A percentile compares a stretch with the other conserved stretches of the same genome.
Evolutionary conservation across 2,329 filamentous ascomycete genomes (phyloP).

Genomic region (Mycosphaerella sp.): DNA sequence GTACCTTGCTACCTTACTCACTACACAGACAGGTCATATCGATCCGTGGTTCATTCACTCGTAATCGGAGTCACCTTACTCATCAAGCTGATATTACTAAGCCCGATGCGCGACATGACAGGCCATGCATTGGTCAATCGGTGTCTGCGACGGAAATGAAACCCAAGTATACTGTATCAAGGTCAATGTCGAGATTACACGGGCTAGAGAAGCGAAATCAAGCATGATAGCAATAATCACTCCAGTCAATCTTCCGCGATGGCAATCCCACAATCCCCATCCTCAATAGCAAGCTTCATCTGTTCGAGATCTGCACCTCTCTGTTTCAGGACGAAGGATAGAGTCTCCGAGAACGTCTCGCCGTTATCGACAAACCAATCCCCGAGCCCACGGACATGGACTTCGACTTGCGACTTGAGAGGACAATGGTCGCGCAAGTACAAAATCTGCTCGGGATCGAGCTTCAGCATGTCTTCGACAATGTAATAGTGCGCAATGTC

Average conservation of each 20-base stretch:
- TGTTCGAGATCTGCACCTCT: constrained; percentile 48
- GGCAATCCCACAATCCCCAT: constrained; percentile 64
- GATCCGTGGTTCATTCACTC: too few species aligned
- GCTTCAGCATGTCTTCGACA: constrained; percentile 59
- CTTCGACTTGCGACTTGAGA: constrained; percentile 53
- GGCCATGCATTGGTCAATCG: too few species aligned
- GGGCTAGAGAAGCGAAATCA: too few species aligned
- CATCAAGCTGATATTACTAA: too few species aligned
- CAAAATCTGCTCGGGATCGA: constrained; percentile 55
- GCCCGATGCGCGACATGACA: too few species aligned
- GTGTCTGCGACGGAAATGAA: too few species aligned
- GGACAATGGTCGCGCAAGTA: constrained; percentile 52
- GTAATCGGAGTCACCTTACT: too few species aligned
- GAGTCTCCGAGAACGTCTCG: constrained; percentile 55
- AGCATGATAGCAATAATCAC: neutral
- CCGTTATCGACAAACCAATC: constrained; percentile 61
- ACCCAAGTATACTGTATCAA: too few species aligned
- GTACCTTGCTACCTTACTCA: too few species aligned
- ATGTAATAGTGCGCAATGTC: constrained; percentile 59
- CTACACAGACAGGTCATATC: too few species aligned
- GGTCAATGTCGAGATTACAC: too few species aligned
- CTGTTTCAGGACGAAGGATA: constrained; percentile 52
- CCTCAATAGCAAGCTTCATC: constrained; percentile 60
- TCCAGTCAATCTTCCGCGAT: constrained; percentile 21
- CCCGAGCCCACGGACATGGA: constrained; percentile 47